Base-by-base conservation (phyloP, 2,329 filamentous ascomycete species). In the Thielaviopsis euricoi region DNA sequence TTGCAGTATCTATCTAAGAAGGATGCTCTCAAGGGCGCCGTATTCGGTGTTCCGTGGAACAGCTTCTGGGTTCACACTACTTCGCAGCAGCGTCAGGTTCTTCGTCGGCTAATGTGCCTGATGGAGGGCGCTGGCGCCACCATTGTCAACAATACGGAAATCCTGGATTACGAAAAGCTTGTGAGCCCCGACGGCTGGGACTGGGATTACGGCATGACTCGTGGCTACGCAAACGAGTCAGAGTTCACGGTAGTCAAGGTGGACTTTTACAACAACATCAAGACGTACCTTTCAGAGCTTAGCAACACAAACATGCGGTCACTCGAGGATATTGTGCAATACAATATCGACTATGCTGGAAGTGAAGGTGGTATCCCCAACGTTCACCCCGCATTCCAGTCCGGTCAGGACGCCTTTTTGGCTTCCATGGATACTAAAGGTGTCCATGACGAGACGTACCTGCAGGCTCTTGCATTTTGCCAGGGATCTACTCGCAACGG, bases 221-320 rank as follows among this genome's bases (percentile, higher is more conserved):
- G 82, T 3, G 82, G 82, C 2, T 81, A 72, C 64, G 71, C 81
- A n/a, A 87, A 88, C 61, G 80, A 87, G 68, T 87, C 82, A 15
- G 85, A 88, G 67, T 88, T 83, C 68, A 86, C 81, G 0, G 80
- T 84, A 53, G 74, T 89, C 62, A 87, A 87, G 67, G 80, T 83
- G 0, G 82, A 86, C 66, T 85, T 85, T 64, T 85, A 84, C 68
- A 76, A 76, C 64, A 74, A 78, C 65, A 74, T 87, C 67, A 74
- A 76, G 57, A 67, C 71, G 0, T 88, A 87, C 63, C 77, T 87
- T 0, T 72, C 77, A 0, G 77, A 82, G 62, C 73, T 87, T 0
- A 69, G 72, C 23, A 85, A 86, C 69, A 84, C 81, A 6, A 66
- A 74, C 6, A 74, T 85, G 43, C 73, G 71, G 48, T 76, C 75